A percentile compares a stretch with the other conserved stretches of the same genome.
phyloP scores from a whole-genome alignment of 2,329 filamentous ascomycete species.

The Talaromyces marneffei region DNA sequence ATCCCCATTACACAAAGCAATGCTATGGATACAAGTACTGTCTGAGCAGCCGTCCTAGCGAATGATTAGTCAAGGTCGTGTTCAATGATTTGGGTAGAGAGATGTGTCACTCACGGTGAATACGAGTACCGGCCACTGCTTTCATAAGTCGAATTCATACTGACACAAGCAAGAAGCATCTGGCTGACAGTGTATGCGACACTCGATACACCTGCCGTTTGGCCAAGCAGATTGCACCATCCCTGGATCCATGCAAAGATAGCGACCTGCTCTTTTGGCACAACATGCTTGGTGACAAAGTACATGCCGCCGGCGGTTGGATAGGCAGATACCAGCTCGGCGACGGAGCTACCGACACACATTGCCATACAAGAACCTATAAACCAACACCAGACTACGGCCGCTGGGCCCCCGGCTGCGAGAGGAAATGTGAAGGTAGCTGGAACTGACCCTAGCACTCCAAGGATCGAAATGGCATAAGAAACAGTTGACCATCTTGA shows the following conservation, averaged over 20 bases:
- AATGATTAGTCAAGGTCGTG: neutral
- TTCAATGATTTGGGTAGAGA: constrained; percentile 12
- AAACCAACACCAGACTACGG: constrained; percentile 62
- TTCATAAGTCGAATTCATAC: constrained; percentile 54
- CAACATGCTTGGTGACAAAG: constrained; percentile 61
- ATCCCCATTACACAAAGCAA: constrained; percentile 52
- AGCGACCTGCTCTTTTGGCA: constrained; percentile 55
- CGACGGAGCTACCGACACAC: constrained; percentile 60
- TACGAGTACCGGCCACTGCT: constrained; percentile 47
- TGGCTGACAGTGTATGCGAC: constrained; percentile 59
- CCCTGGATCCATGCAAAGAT: constrained; percentile 61
- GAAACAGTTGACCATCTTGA: constrained; percentile 62
- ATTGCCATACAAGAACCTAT: constrained; percentile 60
- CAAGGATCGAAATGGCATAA: constrained; percentile 61
- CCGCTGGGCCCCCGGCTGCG: constrained; percentile 55
- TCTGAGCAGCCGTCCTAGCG: constrained; percentile 51
- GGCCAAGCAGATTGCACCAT: constrained; percentile 62
- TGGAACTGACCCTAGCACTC: constrained; percentile 60
- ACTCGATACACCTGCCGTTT: constrained; percentile 58
- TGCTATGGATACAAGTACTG: constrained; percentile 53
- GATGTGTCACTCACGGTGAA: constrained; percentile 46
- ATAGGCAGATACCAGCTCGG: constrained; percentile 61
- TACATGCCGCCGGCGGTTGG: constrained; percentile 64
- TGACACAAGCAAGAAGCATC: constrained; percentile 57
- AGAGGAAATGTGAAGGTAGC: constrained; percentile 58